Conservation (phyloP, 306 rosid genomes). For the Inga laurina region DNA sequence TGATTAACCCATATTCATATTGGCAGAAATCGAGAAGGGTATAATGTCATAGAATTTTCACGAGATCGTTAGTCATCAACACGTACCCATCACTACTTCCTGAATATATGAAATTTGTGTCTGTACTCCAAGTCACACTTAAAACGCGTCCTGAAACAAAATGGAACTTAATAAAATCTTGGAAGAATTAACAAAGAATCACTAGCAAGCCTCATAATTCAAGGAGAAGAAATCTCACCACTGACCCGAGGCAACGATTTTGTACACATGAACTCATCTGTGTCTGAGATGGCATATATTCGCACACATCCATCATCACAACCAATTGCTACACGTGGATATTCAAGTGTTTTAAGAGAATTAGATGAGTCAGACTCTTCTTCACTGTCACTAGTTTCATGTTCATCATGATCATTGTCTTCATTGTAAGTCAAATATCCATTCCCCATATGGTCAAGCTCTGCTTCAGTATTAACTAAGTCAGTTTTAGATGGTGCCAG, state of each 20-base stretch:
- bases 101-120: slow-evolving; percentile 69
- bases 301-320: slow-evolving; percentile 80
- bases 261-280: slow-evolving; percentile 61
- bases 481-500: slow-evolving; percentile 43
- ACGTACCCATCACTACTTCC: slow-evolving; percentile 97
- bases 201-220: neutral
- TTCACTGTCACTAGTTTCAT: slow-evolving; percentile 62
- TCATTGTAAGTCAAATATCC: slow-evolving; percentile 38
- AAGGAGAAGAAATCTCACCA: slow-evolving; percentile 61
- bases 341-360: slow-evolving; percentile 30
- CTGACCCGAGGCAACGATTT: slow-evolving; percentile 80
- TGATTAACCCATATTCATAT: neutral
- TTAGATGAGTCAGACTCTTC: slow-evolving; percentile 52
- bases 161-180: slow-evolving; percentile 6
- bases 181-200: neutral
- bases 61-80: slow-evolving; percentile 6
- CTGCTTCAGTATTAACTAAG: slow-evolving; percentile 22
- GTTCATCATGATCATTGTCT: slow-evolving; percentile 27
- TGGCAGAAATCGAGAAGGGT: neutral
- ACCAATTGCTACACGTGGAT: slow-evolving; percentile 66
- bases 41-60: neutral
- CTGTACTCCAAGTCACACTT: slow-evolving; percentile 87
- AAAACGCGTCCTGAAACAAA: slow-evolving; percentile 68
- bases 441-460: slow-evolving; percentile 36
- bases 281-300: slow-evolving; percentile 56